Conservation (phyloP, 2,329 filamentous ascomycete genomes). For the Parastagonospora nodorum region DNA sequence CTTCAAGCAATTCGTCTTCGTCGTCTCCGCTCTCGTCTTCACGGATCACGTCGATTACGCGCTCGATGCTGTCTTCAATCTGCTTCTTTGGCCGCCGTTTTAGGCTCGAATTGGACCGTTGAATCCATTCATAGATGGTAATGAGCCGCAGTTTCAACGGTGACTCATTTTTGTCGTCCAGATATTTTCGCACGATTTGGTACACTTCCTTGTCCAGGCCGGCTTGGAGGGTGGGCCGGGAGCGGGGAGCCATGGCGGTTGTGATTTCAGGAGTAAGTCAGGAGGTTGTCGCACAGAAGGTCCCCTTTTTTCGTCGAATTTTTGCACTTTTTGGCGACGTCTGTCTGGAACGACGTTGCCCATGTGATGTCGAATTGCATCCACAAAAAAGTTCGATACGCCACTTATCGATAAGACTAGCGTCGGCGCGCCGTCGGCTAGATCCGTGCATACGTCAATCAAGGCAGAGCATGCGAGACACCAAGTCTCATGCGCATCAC, state of each 20-base stretch:
- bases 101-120: constrained; percentile 83
- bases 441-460: constrained; percentile 23
- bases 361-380: not conserved
- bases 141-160: constrained; percentile 61
- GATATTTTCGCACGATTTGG: constrained; percentile 76
- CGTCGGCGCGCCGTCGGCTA: constrained; percentile 1
- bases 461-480: constrained; percentile 25
- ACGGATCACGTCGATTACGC: constrained; percentile 75
- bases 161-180: constrained; percentile 63
- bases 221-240: constrained; percentile 41
- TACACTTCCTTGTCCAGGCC: constrained; percentile 64
- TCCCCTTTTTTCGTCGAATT: no score
- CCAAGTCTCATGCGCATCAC: constrained; percentile 17
- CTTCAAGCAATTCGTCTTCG: constrained; percentile 57
- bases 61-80: constrained; percentile 83
- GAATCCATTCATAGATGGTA: constrained; percentile 77
- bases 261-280: not conserved
- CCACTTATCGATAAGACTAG: constrained; percentile 37
- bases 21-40: constrained; percentile 59
- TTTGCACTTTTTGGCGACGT: no score
- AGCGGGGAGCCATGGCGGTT: constrained; percentile 32
- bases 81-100: constrained; percentile 80
- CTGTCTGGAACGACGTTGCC: not conserved
- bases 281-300: no score
- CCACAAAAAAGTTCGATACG: constrained; percentile 30